A percentile compares a stretch with the other conserved stretches of the same genome.
phyloP scores from a whole-genome alignment of 1,284 basidiomycete species.

The Sphaerobolus stellatus region DNA sequence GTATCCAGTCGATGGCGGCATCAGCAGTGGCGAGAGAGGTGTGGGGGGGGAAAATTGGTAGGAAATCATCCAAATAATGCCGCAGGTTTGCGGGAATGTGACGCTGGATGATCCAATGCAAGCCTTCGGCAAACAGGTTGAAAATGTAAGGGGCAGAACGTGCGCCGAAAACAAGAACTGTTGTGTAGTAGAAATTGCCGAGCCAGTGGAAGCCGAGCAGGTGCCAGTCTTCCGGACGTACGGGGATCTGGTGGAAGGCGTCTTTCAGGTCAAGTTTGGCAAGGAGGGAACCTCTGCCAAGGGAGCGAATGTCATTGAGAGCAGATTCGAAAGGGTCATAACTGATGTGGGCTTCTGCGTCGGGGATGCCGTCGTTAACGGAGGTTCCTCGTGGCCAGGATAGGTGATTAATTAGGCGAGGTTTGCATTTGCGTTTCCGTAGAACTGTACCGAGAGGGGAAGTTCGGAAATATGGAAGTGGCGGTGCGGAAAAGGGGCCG shows the following conservation, averaged over 20 bases:
- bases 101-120: slow-evolving; percentile 35
- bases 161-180: slow-evolving; percentile 26
- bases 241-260: slow-evolving; percentile 39
- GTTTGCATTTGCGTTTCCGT: too few relatives aligned
- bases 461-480: too few relatives aligned
- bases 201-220: slow-evolving; percentile 36
- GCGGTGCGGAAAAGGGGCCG: slow-evolving; percentile 36
- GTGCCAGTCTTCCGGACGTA: slow-evolving; percentile 32
- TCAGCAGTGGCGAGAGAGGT: not conserved
- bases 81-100: slow-evolving; percentile 25
- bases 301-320: not conserved
- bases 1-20: slow-evolving; percentile 26
- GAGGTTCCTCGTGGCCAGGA: too few relatives aligned
- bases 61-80: slow-evolving; percentile 35
- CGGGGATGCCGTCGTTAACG: too few relatives aligned
- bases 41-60: slow-evolving; percentile 20
- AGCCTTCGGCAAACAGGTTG: slow-evolving; percentile 37
- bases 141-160: slow-evolving; percentile 38
- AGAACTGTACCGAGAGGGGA: too few relatives aligned
- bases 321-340: slow-evolving; percentile 30
- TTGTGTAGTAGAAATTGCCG: slow-evolving; percentile 28
- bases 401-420: too few relatives aligned
- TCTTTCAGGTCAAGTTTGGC: slow-evolving; percentile 39
- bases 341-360: slow-evolving; percentile 29
- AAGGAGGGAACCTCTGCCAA: slow-evolving; percentile 31